Evolutionary conservation across 352 stramenopile genomes (phyloP).

Genomic region (Globisporangium solare): DNA sequence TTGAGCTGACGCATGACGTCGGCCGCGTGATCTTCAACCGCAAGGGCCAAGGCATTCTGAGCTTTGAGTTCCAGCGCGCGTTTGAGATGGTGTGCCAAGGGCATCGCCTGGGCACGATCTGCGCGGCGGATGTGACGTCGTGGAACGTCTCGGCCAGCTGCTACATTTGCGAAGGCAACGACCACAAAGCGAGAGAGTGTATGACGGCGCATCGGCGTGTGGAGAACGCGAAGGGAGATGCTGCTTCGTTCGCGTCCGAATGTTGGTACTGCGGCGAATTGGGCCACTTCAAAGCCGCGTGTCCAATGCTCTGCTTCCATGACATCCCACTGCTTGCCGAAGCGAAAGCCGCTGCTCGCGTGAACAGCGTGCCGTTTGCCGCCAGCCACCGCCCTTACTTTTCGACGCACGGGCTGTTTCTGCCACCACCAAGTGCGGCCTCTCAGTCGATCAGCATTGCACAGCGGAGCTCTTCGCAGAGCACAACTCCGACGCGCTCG

Average conservation of each 20-base stretch:
- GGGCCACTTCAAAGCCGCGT: slow-evolving; percentile 71
- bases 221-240: slow-evolving; percentile 4
- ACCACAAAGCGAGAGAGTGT: slow-evolving; percentile 59
- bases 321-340: slow-evolving; percentile 36
- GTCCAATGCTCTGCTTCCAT: slow-evolving; percentile 59
- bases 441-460: slow-evolving; percentile 6
- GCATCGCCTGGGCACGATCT: slow-evolving; percentile 52
- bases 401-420: not conserved
- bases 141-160: slow-evolving; percentile 50
- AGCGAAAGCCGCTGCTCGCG: slow-evolving; percentile 2
- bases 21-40: slow-evolving; percentile 73
- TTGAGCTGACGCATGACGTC: slow-evolving; percentile 79
- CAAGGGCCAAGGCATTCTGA: slow-evolving; percentile 59
- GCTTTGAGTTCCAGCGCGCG: slow-evolving; percentile 55
- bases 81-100: slow-evolving; percentile 41
- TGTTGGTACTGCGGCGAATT: slow-evolving; percentile 80
- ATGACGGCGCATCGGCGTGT: slow-evolving; percentile 19
- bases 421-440: not conserved
- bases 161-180: slow-evolving; percentile 54
- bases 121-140: slow-evolving; percentile 33
- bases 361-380: not conserved
- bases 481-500: slow-evolving; percentile 20
- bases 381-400: not conserved
- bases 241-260: slow-evolving; percentile 29
- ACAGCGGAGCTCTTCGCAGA: slow-evolving; percentile 17